Percentiles rank a stretch among this genome's conserved stretches.
Conservation (phyloP, 345 rosid genomes). For the Pseudoturritis turrita region DNA sequence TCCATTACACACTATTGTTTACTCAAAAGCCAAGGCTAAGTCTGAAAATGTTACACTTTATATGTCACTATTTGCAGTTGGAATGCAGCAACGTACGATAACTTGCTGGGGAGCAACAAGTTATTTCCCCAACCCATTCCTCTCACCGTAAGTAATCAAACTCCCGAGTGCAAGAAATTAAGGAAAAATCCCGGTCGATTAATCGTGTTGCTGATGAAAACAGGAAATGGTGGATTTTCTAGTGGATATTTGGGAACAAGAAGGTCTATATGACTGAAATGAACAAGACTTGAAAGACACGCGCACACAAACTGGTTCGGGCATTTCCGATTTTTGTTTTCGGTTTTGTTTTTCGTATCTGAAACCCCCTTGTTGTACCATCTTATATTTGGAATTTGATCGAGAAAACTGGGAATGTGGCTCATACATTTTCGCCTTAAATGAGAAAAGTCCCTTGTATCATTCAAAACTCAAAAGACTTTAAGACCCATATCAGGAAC, state of each 20-base stretch:
- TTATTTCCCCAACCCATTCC: slow-evolving; percentile 74
- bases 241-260: slow-evolving; percentile 90
- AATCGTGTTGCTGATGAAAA: background rate
- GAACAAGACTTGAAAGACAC: slow-evolving; percentile 9
- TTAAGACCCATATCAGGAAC: background rate
- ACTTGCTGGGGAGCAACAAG: slow-evolving; percentile 80
- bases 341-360: background rate
- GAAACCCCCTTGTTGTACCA: slow-evolving; percentile 15
- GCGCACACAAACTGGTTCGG: background rate
- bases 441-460: slow-evolving; percentile 10
- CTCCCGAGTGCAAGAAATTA: background rate
- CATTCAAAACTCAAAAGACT: no score
- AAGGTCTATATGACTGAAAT: slow-evolving; percentile 74
- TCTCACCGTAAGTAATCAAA: slow-evolving; percentile 50
- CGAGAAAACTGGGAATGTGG: slow-evolving; percentile 1
- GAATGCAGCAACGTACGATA: slow-evolving; percentile 63
- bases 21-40: background rate
- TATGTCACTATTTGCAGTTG: slow-evolving; percentile 52
- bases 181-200: background rate
- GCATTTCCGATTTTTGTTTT: slow-evolving; percentile 14
- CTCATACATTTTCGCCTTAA: background rate
- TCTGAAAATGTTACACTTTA: background rate
- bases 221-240: slow-evolving; percentile 98
- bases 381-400: slow-evolving; percentile 4
- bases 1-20: background rate